phyloP scores from a whole-genome alignment of 331 rosid species.

The Telfairia occidentalis region DNA sequence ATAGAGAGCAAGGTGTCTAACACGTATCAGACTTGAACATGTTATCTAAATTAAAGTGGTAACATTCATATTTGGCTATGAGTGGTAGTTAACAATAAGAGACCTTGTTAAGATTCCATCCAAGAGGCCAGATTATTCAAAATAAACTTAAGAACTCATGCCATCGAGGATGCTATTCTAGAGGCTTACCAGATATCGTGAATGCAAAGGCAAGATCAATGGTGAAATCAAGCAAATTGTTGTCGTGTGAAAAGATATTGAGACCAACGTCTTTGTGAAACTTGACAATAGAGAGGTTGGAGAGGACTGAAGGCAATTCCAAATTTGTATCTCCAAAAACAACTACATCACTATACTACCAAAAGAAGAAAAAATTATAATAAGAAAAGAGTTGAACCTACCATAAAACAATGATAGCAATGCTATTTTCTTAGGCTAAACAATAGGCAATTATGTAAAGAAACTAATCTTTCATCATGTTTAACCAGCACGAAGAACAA shows the following conservation, averaged over 20 bases:
- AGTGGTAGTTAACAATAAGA: background rate
- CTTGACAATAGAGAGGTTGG: conserved; percentile 72
- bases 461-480: background rate
- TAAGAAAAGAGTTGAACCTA: background rate
- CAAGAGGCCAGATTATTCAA: background rate
- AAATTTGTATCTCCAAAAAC: conserved; percentile 85
- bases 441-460: background rate
- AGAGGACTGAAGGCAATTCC: conserved; percentile 69
- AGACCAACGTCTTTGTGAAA: conserved; percentile 43
- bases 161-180: background rate
- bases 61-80: too few relatives aligned
- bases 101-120: background rate
- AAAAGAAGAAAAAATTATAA: background rate
- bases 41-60: background rate
- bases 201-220: conserved; percentile 69
- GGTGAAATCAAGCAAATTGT: conserved; percentile 22
- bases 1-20: too few relatives aligned
- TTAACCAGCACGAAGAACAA: conserved; percentile 62
- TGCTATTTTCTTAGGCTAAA: background rate
- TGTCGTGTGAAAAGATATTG: conserved; percentile 18
- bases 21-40: background rate
- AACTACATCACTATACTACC: conserved; percentile 44
- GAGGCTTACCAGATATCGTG: conserved; percentile 64
- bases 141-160: background rate
- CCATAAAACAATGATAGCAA: background rate